A percentile compares a stretch with the other conserved stretches of the same genome.
These are phyloP conservation scores for Volutella citrinella DNA, from an alignment of 2,329 filamentous ascomycete genomes.

Conservation along the genomic window DNA sequence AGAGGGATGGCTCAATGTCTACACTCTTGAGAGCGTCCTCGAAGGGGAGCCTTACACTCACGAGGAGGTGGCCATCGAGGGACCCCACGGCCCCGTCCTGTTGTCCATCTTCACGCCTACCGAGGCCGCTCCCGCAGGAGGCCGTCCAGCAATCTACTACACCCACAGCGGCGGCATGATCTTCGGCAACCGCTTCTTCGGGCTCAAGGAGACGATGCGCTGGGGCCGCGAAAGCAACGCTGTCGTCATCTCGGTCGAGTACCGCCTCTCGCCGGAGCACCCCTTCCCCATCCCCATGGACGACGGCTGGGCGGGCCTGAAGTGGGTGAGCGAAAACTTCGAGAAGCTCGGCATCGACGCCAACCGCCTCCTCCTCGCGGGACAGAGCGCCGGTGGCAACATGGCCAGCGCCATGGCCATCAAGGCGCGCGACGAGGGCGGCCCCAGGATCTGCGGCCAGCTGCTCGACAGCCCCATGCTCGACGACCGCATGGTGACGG, in stretches of 20 bases:
- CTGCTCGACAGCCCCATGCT: constrained; percentile 12
- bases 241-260: constrained; percentile 4
- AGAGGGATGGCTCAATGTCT: constrained; percentile 8
- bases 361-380: constrained; percentile 4
- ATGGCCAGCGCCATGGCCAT: constrained; percentile 4
- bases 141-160: constrained; percentile 17
- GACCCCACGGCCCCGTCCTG: constrained; percentile 14
- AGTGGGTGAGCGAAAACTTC: constrained; percentile 3
- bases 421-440: constrained; percentile 3
- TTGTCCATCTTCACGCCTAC: constrained; percentile 20
- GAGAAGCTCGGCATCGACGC: constrained; percentile 1
- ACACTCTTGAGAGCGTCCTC: constrained; percentile 13
- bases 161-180: constrained; percentile 10
- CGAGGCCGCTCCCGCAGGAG: neutral
- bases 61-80: constrained; percentile 15
- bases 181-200: constrained; percentile 7
- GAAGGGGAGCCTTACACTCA: constrained; percentile 18
- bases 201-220: neutral
- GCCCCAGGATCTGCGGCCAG: constrained; percentile 8
- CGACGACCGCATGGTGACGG: constrained; percentile 7
- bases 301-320: constrained; percentile 5
- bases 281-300: constrained; percentile 1
- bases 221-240: constrained; percentile 6
- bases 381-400: constrained; percentile 10
- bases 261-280: constrained; percentile 8